Evolutionary conservation across 2,329 filamentous ascomycete species (phyloP).

Genomic region (Lasiodiplodia gonubiensis): DNA sequence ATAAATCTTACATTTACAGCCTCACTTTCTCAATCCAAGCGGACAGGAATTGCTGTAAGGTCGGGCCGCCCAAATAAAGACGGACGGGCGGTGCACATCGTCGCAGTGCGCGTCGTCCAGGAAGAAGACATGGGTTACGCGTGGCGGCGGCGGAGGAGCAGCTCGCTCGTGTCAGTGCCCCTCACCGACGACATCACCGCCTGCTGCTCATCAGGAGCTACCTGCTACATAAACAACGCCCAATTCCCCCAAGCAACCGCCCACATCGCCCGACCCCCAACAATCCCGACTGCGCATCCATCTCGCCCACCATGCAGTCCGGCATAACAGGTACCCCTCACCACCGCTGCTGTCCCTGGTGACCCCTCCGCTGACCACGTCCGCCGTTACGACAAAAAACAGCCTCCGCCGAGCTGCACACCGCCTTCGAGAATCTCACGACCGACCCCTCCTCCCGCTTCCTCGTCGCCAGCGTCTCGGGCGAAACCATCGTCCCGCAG

Average conservation of each 20-base stretch:
- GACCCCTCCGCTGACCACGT: slow-evolving; percentile 29
- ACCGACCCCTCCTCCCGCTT: slow-evolving; percentile 67
- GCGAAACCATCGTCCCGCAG: slow-evolving; percentile 70
- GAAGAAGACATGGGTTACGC: not conserved
- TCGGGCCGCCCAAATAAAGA: not conserved
- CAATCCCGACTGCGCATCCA: not conserved
- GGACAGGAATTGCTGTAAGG: not conserved
- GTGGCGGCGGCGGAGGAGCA: slow-evolving; percentile 5
- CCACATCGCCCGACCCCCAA: not conserved
- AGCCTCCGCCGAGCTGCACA: slow-evolving; percentile 79
- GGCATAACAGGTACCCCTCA: slow-evolving; percentile 70
- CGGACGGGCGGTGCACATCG: not conserved
- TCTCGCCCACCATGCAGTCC: slow-evolving; percentile 69
- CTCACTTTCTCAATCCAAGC: not conserved
- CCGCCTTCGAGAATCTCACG: slow-evolving; percentile 74
- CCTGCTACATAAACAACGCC: slow-evolving; percentile 24
- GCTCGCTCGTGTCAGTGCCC: slow-evolving; percentile 8
- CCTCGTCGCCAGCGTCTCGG: slow-evolving; percentile 72
- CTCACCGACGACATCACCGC: slow-evolving; percentile 25
- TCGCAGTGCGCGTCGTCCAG: not conserved
- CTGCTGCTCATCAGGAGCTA: slow-evolving; percentile 24
- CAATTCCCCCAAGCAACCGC: not conserved
- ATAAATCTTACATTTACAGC: not conserved
- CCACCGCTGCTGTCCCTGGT: not conserved
- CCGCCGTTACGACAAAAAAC: slow-evolving; percentile 30